Evolutionary conservation across 2,329 filamentous ascomycete genomes (phyloP).

Genomic region (Emmonsia crescens): DNA sequence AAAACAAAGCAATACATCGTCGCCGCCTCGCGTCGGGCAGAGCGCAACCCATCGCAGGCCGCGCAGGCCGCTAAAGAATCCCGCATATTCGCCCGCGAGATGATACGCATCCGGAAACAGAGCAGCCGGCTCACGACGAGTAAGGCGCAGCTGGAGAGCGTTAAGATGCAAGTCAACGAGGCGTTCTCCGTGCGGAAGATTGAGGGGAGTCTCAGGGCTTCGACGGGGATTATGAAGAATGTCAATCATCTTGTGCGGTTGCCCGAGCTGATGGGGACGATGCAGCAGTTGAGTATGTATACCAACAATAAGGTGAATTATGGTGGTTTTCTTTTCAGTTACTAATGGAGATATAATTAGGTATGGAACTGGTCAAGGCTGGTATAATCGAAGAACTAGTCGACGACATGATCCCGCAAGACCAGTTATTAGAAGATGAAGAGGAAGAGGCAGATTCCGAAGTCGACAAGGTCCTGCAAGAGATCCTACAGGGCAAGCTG

Average conservation of each 20-base stretch:
- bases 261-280: slow-evolving; percentile 78
- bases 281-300: slow-evolving; percentile 51
- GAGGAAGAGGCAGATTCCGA: slow-evolving; percentile 71
- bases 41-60: slow-evolving; percentile 66
- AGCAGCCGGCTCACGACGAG: slow-evolving; percentile 65
- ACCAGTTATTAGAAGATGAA: slow-evolving; percentile 58
- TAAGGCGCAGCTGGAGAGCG: slow-evolving; percentile 83
- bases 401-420: slow-evolving; percentile 67
- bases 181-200: slow-evolving; percentile 94
- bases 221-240: slow-evolving; percentile 92
- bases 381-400: slow-evolving; percentile 98
- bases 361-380: slow-evolving; percentile 71
- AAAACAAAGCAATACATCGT: slow-evolving; percentile 82
- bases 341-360: slow-evolving; percentile 3
- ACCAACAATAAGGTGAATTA: too few relatives aligned
- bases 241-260: slow-evolving; percentile 77
- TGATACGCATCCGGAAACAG: slow-evolving; percentile 72
- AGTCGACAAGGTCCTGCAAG: slow-evolving; percentile 85
- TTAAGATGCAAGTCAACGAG: slow-evolving; percentile 96
- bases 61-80: slow-evolving; percentile 72
- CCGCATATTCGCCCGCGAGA: slow-evolving; percentile 77
- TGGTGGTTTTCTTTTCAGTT: slow-evolving; percentile 38
- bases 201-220: slow-evolving; percentile 76
- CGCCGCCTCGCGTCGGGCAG: slow-evolving; percentile 67
- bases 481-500: slow-evolving; percentile 75